Evolutionary conservation across 768 basidiomycete species (phyloP), one percentile per base, ranked within the genome.

Genomic region (Russula sp.): DNA sequence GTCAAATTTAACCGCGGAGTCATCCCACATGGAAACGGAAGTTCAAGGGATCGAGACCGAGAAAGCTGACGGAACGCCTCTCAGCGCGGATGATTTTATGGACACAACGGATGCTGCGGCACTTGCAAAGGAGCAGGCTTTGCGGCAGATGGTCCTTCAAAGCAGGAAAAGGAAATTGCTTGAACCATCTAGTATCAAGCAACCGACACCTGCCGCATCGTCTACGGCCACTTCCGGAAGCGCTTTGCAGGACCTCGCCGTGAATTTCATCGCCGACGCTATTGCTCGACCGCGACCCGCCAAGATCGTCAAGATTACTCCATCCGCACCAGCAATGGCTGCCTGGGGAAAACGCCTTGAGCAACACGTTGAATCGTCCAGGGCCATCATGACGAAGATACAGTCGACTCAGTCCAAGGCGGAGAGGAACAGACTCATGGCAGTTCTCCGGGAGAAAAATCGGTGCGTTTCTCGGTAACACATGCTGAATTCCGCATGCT

Each of bases 321-420:
- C 56, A 2, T 50, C 75, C 69, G 59, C 62, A 70, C 22, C 34
- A 9, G 53, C 68, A 36, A 72, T 83, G 24, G 80, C 78, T 18
- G 78, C 76, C 13, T 79, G 79, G 70, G 78, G 81, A 57, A 75
- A 71, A 48, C 75, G 75, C 20, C 73, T 85, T 9, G 79, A 84
- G 61, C 71, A 76, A 46, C 79, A 84, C 57, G 82, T 85, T 54
- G 70, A 78, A 40, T 79, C 80, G 66, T 83, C 76, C 66, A 83
- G 82, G 73, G 52, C 69, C 32, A 71, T 85, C 53, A 84, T 84
- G 80, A 74, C 71, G 7, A 74, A 76, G 66, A 72, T 85, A 20
- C 64, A 73, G 14, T 69, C 65, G 54, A 79, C 81, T 28, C 73
- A 68, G 60, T 79, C 75, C 11, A 83, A 80, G 74, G 73, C 75